Evolutionary conservation across 805 yeast species (phyloP).

Genomic region (Wickerhamomyces queroliae): DNA sequence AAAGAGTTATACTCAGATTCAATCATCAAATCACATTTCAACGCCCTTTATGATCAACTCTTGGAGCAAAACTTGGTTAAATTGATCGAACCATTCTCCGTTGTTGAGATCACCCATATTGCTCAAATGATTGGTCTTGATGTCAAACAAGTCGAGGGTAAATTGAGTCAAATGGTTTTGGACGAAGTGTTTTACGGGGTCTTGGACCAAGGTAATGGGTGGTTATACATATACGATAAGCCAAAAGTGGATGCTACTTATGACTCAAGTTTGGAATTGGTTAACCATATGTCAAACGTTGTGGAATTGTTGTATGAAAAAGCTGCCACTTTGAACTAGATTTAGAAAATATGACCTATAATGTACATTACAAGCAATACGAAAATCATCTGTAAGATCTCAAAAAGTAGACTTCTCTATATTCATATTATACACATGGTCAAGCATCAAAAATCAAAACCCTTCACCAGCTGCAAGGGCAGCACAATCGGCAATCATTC

Average conservation of each 20-base stretch:
- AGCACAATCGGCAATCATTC: slow-evolving; percentile 49
- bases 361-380: too few relatives aligned
- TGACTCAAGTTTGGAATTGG: slow-evolving; percentile 79
- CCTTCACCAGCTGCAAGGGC: slow-evolving; percentile 46
- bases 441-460: slow-evolving; percentile 2
- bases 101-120: slow-evolving; percentile 89
- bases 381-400: too few relatives aligned
- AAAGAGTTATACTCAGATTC: slow-evolving; percentile 79
- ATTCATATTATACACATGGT: background rate
- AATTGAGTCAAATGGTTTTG: slow-evolving; percentile 91
- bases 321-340: slow-evolving; percentile 74
- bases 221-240: slow-evolving; percentile 88
- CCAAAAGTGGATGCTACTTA: slow-evolving; percentile 86
- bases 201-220: slow-evolving; percentile 96
- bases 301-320: slow-evolving; percentile 92
- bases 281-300: slow-evolving; percentile 79
- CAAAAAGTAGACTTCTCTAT: background rate
- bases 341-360: background rate
- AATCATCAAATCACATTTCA: slow-evolving; percentile 85
- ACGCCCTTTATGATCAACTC: slow-evolving; percentile 86
- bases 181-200: slow-evolving; percentile 96
- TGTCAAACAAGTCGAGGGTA: slow-evolving; percentile 84
- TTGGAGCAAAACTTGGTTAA: slow-evolving; percentile 90
- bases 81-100: slow-evolving; percentile 92
- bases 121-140: slow-evolving; percentile 86